phyloP scores from a whole-genome alignment of 148 eudicot species.

The Amaranthus hypochondriacus region DNA sequence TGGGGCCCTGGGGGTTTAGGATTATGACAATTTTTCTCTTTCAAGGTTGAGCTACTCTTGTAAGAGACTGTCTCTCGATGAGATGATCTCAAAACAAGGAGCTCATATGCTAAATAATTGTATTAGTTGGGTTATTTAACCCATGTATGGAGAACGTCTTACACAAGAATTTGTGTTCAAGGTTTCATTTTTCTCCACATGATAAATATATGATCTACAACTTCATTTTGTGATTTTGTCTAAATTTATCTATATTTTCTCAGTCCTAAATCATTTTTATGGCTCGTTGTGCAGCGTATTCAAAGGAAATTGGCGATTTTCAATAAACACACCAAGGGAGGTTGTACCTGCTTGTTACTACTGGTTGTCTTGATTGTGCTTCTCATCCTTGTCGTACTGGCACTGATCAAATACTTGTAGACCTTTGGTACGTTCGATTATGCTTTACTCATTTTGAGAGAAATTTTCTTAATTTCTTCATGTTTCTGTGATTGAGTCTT shows the following conservation, averaged over 20 bases:
- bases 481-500: not conserved
- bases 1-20: too few relatives aligned
- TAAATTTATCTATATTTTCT: not conserved
- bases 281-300: conserved; percentile 57
- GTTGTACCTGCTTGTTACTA: conserved; percentile 60
- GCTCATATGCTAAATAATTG: too few relatives aligned
- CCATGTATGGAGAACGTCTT: too few relatives aligned
- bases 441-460: not conserved
- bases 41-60: too few relatives aligned
- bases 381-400: conserved; percentile 44
- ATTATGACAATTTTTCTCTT: too few relatives aligned
- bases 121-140: too few relatives aligned
- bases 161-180: not conserved
- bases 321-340: conserved; percentile 64
- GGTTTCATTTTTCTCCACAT: not conserved
- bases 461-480: not conserved
- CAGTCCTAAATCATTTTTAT: not conserved
- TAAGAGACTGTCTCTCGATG: too few relatives aligned
- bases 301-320: conserved; percentile 64
- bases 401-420: conserved; percentile 70
- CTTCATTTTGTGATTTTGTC: not conserved
- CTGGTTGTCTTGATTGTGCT: conserved; percentile 50
- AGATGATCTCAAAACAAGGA: too few relatives aligned
- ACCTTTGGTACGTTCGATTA: conserved; percentile 18
- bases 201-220: not conserved